Conservation (phyloP, 2,329 filamentous ascomycete species). For the Fulvia fulva region DNA sequence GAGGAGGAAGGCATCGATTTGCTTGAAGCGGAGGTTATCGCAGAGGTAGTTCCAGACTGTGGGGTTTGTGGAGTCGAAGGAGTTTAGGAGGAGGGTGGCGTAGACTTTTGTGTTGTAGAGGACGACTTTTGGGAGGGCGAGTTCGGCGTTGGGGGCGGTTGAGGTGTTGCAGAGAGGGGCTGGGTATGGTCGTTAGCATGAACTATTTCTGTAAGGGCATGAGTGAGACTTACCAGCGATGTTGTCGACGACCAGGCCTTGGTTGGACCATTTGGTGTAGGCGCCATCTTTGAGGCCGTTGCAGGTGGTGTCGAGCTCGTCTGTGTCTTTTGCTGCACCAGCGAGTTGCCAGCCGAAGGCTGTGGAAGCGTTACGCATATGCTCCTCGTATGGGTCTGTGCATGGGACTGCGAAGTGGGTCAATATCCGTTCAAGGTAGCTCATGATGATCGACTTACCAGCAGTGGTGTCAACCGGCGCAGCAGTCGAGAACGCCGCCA, state of each 20-base stretch:
- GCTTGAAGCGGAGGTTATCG: slow-evolving; percentile 21
- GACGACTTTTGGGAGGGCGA: slow-evolving; percentile 17
- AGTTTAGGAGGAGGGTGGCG: slow-evolving; percentile 21
- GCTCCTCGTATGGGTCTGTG: slow-evolving; percentile 1
- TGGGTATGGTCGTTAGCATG: not conserved
- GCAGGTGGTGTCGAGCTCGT: slow-evolving; percentile 23
- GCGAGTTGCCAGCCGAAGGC: slow-evolving; percentile 31
- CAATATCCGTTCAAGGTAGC: not conserved
- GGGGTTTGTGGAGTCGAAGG: slow-evolving; percentile 21
- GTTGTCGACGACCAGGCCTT: slow-evolving; percentile 17
- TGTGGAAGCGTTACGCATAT: slow-evolving; percentile 15
- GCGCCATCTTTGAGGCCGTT: slow-evolving; percentile 18
- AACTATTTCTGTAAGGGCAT: not conserved
- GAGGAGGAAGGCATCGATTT: slow-evolving; percentile 24
- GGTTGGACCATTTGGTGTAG: slow-evolving; percentile 17
- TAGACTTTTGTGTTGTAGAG: slow-evolving; percentile 24
- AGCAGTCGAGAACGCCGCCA: slow-evolving; percentile 14
- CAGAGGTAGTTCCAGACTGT: slow-evolving; percentile 24
- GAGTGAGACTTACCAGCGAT: slow-evolving; percentile 14
- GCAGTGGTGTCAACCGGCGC: slow-evolving; percentile 3
- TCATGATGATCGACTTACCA: slow-evolving; percentile 4
- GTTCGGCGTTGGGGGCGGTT: slow-evolving; percentile 15
- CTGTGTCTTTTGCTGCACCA: slow-evolving; percentile 19
- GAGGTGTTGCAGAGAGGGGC: slow-evolving; percentile 21
- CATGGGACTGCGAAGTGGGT: not conserved